A percentile compares a stretch with the other conserved stretches of the same genome.
These are phyloP conservation scores for Microbotryum violaceum DNA, from an alignment of 1,284 basidiomycete species.

Conservation along the genomic window DNA sequence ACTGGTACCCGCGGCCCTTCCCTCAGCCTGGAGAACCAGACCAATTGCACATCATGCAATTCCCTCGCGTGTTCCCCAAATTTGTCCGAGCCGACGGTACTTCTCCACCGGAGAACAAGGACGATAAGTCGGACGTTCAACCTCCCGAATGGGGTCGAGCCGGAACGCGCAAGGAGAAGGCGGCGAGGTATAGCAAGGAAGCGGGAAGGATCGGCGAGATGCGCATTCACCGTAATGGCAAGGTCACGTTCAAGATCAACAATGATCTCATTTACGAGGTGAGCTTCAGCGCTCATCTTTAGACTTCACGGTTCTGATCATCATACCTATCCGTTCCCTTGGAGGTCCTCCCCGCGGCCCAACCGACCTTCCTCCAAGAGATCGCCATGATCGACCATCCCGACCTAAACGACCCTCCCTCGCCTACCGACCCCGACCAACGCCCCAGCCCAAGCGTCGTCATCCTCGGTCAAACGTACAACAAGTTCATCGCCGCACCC, in stretches of 20 bases:
- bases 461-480: constrained; percentile 33
- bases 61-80: constrained; percentile 35
- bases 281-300: neutral
- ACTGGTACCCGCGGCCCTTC: constrained; percentile 5
- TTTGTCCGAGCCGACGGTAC: constrained; percentile 2
- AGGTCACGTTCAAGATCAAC: constrained; percentile 28
- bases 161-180: constrained; percentile 23
- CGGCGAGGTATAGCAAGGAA: constrained; percentile 22
- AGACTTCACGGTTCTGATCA: neutral
- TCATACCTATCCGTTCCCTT: neutral
- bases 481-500: constrained; percentile 36
- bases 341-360: constrained; percentile 35
- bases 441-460: constrained; percentile 3
- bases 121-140: neutral
- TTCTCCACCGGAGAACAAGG: neutral
- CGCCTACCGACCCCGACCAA: neutral
- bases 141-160: constrained; percentile 28
- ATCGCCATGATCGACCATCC: constrained; percentile 32
- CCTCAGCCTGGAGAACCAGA: constrained; percentile 13
- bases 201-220: constrained; percentile 32
- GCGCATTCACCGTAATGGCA: constrained; percentile 30
- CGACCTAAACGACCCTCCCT: neutral
- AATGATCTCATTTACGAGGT: constrained; percentile 33
- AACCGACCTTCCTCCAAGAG: constrained; percentile 36
- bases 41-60: constrained; percentile 36